Base-by-base conservation (phyloP, 2,329 filamentous ascomycete genomes). In the Neoascochyta sp. region DNA sequence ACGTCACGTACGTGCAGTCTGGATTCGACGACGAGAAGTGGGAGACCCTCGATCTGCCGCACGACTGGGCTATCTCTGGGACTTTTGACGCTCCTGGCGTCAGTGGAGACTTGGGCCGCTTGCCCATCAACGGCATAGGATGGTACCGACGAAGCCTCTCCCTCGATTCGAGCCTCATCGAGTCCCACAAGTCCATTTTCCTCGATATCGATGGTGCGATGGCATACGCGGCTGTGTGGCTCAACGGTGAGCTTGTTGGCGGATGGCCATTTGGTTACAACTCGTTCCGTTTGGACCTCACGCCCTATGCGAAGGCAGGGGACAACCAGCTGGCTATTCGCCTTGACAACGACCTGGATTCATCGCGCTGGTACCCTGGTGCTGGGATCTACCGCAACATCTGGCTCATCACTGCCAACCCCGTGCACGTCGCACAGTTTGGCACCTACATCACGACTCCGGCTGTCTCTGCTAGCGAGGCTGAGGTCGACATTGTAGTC, bases 311-410 rank as follows among this genome's bases (percentile, higher is more conserved):
- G 0, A 47, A 48, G 14, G 28, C 43, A 9, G 52, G 55, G 2
- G 65, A 70, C 11, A 57, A 76, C 27, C 34, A 59, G 16, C 51
- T 76, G 0, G 72, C 72, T 2, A 70, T 76, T 20, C 67, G 73
- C 1, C 40, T 76, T 2, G 71, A 76, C 26, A 74, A 76, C 36
- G 59, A 66, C 0, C 21, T 65, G 0, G 61, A 71, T 10, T 69
- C 63, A 2, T 70, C 73, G 2, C 65, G 73, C 3, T 76, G 71
- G 70, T 76, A 76, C 37, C 72, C 73, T 4, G 73, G 73, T 9
- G 73, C 60, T 9, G 73, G 73, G 1, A 57, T 76, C 9, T 76
- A 76, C 44, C 66, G 72, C 1, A 74, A 74, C 34, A 60, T 76
- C 4, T 77, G 72, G 73, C 61, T 77, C 10, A 65, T 68, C 19